Percentiles rank a stretch among this genome's conserved stretches.
These are phyloP conservation scores for Alliaria petiolata DNA, from an alignment of 345 rosid species.

Conservation along the genomic window DNA sequence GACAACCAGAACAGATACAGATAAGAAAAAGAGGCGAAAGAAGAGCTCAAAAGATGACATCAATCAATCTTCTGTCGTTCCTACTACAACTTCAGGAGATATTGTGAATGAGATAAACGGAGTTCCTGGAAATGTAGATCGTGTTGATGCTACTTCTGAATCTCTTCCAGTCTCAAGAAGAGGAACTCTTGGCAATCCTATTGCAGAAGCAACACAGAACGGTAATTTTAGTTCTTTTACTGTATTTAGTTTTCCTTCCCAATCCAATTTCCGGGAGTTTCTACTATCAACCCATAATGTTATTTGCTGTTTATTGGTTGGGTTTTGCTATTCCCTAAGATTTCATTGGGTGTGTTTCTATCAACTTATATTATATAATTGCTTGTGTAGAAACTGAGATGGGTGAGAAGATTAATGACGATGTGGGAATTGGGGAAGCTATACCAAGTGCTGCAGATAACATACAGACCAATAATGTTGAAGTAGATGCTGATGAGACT, in stretches of 20 bases:
- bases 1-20: not conserved
- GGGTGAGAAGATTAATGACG: not conserved
- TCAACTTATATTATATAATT: not conserved
- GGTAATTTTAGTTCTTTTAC: constrained; percentile 2
- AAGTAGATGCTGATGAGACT: constrained; percentile 10
- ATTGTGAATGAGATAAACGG: not conserved
- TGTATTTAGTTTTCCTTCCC: not conserved
- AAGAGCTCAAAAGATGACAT: constrained; percentile 1
- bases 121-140: not conserved
- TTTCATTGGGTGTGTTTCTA: not conserved
- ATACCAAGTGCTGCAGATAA: constrained; percentile 4
- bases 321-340: not conserved
- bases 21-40: not conserved
- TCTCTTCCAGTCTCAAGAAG: not conserved
- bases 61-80: not conserved
- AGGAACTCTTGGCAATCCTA: not conserved
- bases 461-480: not conserved
- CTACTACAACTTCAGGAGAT: not conserved
- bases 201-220: not conserved
- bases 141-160: constrained; percentile 11
- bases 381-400: constrained; percentile 6
- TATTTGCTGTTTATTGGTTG: not conserved
- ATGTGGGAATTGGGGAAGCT: constrained; percentile 5
- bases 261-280: not conserved
- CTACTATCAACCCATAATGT: not conserved